Base-by-base conservation (phyloP, 2,329 filamentous ascomycete species). In the Fonsecaea pedrosoi region DNA sequence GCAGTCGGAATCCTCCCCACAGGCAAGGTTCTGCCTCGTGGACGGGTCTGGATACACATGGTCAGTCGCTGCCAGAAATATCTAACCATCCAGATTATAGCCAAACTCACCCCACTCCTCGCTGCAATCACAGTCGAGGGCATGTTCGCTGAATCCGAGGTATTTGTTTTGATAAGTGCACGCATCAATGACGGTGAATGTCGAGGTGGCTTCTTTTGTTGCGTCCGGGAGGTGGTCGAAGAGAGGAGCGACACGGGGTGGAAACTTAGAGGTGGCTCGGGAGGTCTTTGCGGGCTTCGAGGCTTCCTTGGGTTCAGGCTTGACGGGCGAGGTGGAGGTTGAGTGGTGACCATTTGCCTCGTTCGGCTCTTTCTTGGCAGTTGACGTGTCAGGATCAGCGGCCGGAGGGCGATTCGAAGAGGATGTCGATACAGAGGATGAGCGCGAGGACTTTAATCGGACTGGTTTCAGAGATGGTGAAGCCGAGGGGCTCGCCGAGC, bases 1-100 rank as follows among this genome's bases (percentile, higher is more conserved):
- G 80, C 95, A 99, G 79, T 98, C 94, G 15, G 94, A 96, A 79
- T 97, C 92, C 74, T 97, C 94, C 71, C 92, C 94, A 78, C 95
- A 99, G 58, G 95, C 94, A 80, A 90, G 80, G 78, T 99, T 99
- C 65, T 76, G 79, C 68, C 80, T 80, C 30, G 80, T 79, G 18
- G 80, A 75, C 60, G 82, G 54, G 75, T 88, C 86, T 87, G 73
- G 53, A 61, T 61, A 75, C 82, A 72, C 82, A 79, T 70, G 73
- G 71, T 70, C 70, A 68, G 59, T 34, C 21, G 42, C 59, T 37
- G 60, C 32, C 25, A 60, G 64, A 38, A 61, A 38, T 54, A 35
- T 9, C 53, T 66, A 66, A 69, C 65, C 50, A 70, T 42, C 54
- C 34, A 60, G 55, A 68, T 25, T n/a, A 21, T 54, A 67, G 61